Evolutionary conservation across 2,329 filamentous ascomycete species (phyloP).

Genomic region (Paecilomyces variotii): DNA sequence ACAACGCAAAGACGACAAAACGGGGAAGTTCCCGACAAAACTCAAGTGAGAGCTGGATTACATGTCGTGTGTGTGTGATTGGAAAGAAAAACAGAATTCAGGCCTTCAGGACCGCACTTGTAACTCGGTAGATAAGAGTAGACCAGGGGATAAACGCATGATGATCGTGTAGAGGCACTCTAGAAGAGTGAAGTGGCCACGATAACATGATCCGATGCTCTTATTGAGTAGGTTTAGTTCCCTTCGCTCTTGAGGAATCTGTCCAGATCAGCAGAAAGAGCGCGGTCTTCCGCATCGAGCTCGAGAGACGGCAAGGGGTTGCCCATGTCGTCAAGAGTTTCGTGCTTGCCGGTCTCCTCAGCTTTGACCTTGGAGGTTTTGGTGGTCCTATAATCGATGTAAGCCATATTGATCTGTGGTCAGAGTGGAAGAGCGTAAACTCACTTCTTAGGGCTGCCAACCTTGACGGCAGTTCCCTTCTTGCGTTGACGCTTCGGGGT

Average conservation of each 20-base stretch:
- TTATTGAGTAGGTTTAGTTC: not conserved
- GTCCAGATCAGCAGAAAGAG: constrained; percentile 3
- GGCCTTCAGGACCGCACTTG: not conserved
- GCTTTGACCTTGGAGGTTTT: not conserved
- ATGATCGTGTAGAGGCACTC: too few species aligned
- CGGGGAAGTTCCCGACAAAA: not conserved
- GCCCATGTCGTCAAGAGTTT: constrained; percentile 1
- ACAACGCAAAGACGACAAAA: not conserved
- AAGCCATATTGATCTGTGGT: not conserved
- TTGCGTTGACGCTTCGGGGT: constrained; percentile 15
- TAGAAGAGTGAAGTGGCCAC: not conserved
- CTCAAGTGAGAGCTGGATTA: not conserved
- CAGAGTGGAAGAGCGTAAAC: not conserved
- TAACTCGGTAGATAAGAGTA: not conserved
- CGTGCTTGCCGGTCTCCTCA: constrained; percentile 1
- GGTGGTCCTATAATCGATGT: not conserved
- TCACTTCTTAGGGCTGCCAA: not conserved
- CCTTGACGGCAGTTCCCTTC: not conserved
- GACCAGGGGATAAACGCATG: not conserved
- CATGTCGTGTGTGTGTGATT: not conserved
- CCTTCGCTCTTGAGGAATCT: constrained; percentile 3
- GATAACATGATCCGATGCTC: not conserved
- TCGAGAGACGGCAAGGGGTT: constrained; percentile 5
- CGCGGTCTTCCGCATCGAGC: constrained; percentile 3
- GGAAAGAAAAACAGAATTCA: not conserved